Base-by-base conservation (phyloP, 805 yeast species). In the Phaffomyces antillensis region DNA sequence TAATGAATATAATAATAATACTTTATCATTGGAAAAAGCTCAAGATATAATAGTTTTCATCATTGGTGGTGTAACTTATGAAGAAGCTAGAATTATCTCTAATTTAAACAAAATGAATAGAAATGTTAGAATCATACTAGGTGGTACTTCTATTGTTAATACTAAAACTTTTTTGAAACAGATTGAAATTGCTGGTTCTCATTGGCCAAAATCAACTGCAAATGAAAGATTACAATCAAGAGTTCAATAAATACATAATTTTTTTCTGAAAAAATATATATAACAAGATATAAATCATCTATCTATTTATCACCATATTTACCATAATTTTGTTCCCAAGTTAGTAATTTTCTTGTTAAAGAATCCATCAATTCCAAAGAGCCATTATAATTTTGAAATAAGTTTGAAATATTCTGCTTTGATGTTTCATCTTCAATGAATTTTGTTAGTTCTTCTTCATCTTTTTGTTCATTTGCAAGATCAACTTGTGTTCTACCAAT, bases 51-150 rank as follows among this genome's bases (percentile, higher is more conserved):
- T 86, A 4, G 67, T 86, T 1, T 86, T 80, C 58, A 65, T 85
- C 42, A 78, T 87, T 42, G 98, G 97, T 7, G 99, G 99, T 15
- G 83, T 77, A 2, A 91, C 98, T 1, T 88, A 79, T 60, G 98
- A 91, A 62, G 99, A 93, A 61, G 86, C 95, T 0, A 75, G 96
- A 49, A 65, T 89, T 23, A 79, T 90, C 5, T 79, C 84, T 44
- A 86, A 88, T 49, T 70, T 89, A 50, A 82, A 83, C 56, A 65
- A 65, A 26, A 67, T 77, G 23, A 56, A 60, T 36, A 75, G 75
- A 32, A 78, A 76, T 10, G 71, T 85, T 38, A 76, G 87, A 51
- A 69, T 86, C 15, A 72, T 88, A 1, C 65, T 90, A n/a, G 99
- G 99, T 9, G 89, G 96, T 28, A 80, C 88, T 1, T 63, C 73